These are phyloP conservation scores for Alternaria consortialis DNA, from an alignment of 2,329 filamentous ascomycete genomes.

Conservation along the genomic window DNA sequence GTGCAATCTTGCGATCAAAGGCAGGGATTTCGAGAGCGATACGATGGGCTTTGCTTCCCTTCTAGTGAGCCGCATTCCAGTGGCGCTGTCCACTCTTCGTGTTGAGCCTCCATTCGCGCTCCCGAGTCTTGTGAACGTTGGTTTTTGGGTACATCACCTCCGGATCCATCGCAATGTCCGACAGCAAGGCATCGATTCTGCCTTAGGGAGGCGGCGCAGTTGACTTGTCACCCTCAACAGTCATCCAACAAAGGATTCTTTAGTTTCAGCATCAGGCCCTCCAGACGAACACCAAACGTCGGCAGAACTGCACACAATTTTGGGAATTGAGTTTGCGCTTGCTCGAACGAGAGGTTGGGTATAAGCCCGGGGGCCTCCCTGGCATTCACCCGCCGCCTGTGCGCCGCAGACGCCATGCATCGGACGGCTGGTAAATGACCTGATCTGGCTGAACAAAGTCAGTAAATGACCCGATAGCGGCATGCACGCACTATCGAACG, in stretches of 20 bases:
- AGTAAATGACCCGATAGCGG: constrained; percentile 41
- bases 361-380: constrained; percentile 20
- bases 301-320: constrained; percentile 11
- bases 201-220: constrained; percentile 19
- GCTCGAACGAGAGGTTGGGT: constrained; percentile 28
- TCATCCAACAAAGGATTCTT: constrained; percentile 7
- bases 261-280: constrained; percentile 18
- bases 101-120: constrained; percentile 44
- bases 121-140: constrained; percentile 22
- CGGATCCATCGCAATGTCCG: constrained; percentile 18
- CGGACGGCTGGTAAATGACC: constrained; percentile 38
- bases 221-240: not conserved
- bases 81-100: constrained; percentile 33
- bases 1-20: constrained; percentile 29
- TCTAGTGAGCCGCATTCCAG: constrained; percentile 42
- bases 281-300: constrained; percentile 22
- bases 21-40: constrained; percentile 29
- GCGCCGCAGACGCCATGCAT: constrained; percentile 35
- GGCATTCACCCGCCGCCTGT: constrained; percentile 31
- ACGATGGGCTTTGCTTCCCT: constrained; percentile 25
- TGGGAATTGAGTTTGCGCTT: constrained; percentile 22
- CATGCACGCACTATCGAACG: constrained; percentile 37
- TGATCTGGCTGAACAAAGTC: constrained; percentile 29
- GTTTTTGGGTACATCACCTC: constrained; percentile 27
- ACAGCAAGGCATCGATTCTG: constrained; percentile 22